These are phyloP conservation scores for Sphagnum fallax DNA, from an alignment of 228 moss, liverwort and hornwort genomes.

Conservation along the genomic window DNA sequence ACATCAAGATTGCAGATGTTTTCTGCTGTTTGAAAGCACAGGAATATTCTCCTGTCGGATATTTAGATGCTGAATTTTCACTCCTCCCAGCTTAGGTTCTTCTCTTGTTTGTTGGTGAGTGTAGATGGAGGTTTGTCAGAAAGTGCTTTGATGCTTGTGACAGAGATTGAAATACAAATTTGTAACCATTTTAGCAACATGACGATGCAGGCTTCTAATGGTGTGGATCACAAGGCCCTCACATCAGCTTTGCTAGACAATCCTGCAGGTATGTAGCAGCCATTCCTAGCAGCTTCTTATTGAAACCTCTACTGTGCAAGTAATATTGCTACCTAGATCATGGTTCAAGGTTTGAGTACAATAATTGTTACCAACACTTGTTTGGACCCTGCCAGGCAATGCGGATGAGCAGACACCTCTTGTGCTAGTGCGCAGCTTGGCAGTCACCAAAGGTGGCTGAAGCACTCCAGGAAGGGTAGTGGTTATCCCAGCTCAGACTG, in stretches of 20 bases:
- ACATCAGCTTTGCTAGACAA: constrained; percentile 74
- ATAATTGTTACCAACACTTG: background rate
- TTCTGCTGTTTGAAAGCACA: background rate
- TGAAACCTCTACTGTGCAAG: background rate
- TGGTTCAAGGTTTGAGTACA: background rate
- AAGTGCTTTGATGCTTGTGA: too few relatives aligned
- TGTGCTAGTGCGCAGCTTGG: constrained; percentile 58
- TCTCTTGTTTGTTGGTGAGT: too few relatives aligned
- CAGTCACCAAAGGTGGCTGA: background rate
- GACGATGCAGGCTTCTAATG: constrained; percentile 63
- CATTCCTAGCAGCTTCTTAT: background rate
- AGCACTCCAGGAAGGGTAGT: too few relatives aligned
- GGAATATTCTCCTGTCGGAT: background rate
- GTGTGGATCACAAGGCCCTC: constrained; percentile 60
- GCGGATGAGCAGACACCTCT: constrained; percentile 97
- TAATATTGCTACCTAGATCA: background rate
- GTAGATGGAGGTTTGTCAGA: too few relatives aligned
- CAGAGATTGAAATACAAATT: background rate
- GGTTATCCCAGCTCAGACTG: too few relatives aligned
- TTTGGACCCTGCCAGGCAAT: constrained; percentile 49
- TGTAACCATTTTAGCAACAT: background rate
- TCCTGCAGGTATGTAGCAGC: constrained; percentile 62
- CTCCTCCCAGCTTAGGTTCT: too few relatives aligned
- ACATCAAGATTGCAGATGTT: background rate
- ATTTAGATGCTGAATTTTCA: background rate